Evolutionary conservation across 495 filamentous ascomycete genomes (phyloP).

Genomic region (Penicillium salamii): DNA sequence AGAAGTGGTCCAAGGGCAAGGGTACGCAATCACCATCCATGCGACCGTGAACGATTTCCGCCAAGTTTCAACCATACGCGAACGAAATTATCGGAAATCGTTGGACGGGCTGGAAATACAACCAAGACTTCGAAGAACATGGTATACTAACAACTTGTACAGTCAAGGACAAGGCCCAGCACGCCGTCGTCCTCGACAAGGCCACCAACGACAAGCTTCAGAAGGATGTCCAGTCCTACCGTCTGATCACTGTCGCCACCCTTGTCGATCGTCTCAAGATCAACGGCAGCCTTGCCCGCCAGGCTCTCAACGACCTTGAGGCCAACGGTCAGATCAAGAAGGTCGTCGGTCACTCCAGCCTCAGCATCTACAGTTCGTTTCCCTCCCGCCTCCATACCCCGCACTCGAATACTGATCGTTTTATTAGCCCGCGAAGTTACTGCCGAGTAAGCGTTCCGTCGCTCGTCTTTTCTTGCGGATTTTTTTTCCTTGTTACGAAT

Average conservation of each 20-base stretch:
- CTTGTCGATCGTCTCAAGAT: conserved; percentile 99
- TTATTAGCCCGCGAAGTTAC: conserved; percentile 47
- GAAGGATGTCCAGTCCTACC: conserved; percentile 99
- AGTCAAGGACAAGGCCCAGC: conserved; percentile 99
- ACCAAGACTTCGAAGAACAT: conserved; percentile 1
- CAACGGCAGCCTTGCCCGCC: conserved; percentile 93
- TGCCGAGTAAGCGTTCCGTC: conserved; percentile 47
- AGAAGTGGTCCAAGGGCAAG: conserved; percentile 99
- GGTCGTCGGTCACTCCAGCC: conserved; percentile 92
- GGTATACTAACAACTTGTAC: conserved; percentile 16
- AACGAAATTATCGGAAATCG: conserved; percentile 14
- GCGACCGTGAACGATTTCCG: conserved; percentile 28
- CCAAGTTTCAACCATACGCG: conserved; percentile 8
- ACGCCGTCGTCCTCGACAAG: conserved; percentile 80
- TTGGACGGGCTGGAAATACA: conserved; percentile 14
- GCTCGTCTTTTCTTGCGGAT: conserved; percentile 40
- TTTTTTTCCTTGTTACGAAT: conserved; percentile 42
- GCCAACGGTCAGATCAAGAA: conserved; percentile 98
- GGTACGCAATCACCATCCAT: conserved; percentile 53
- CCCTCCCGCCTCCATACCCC: neutral
- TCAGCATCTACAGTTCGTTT: conserved; percentile 89
- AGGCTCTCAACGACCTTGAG: conserved; percentile 89
- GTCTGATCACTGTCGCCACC: conserved; percentile 96
- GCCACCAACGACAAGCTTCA: conserved; percentile 65
- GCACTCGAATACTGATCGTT: conserved; percentile 16